These are phyloP conservation scores for Urochloa ruziziensis DNA, from an alignment of 176 grass and related monocot genomes.

Conservation along the genomic window DNA sequence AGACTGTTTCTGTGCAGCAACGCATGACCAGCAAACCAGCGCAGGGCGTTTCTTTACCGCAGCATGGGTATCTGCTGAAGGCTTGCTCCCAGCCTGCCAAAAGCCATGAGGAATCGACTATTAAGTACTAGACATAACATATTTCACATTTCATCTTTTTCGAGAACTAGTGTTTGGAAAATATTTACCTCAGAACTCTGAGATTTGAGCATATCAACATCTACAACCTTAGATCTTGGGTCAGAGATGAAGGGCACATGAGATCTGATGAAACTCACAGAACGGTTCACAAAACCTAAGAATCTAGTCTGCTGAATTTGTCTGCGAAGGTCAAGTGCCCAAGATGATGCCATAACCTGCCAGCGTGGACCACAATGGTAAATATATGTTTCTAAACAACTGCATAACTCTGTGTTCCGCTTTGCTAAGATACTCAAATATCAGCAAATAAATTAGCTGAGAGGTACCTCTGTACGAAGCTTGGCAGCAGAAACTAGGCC, in stretches of 20 bases:
- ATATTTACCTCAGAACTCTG: conserved; percentile 35
- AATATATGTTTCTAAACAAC: conserved; percentile 21
- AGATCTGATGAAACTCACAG: conserved; percentile 68
- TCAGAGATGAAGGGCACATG: conserved; percentile 68
- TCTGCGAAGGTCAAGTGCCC: conserved; percentile 70
- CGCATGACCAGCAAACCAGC: conserved; percentile 53
- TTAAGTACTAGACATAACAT: neutral
- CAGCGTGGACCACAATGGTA: neutral
- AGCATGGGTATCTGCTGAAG: conserved; percentile 12
- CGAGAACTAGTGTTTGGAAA: conserved; percentile 23
- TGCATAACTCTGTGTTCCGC: neutral
- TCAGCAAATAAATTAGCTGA: neutral
- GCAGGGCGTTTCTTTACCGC: conserved; percentile 34
- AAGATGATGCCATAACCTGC: conserved; percentile 72
- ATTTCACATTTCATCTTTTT: neutral
- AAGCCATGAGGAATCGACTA: neutral
- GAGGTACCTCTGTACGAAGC: conserved; percentile 62
- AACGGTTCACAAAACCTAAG: conserved; percentile 70
- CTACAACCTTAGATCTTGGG: conserved; percentile 76
- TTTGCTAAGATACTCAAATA: conserved; percentile 18
- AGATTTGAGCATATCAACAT: conserved; percentile 54
- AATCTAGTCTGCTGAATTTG: conserved; percentile 82
- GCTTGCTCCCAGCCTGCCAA: conserved; percentile 34
- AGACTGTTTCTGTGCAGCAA: conserved; percentile 17
- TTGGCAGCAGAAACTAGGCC: conserved; percentile 51